Percentiles rank a stretch among this genome's conserved stretches.
These are phyloP conservation scores for Calonectria naviculata DNA, from an alignment of 2,329 filamentous ascomycete species.

Conservation along the genomic window DNA sequence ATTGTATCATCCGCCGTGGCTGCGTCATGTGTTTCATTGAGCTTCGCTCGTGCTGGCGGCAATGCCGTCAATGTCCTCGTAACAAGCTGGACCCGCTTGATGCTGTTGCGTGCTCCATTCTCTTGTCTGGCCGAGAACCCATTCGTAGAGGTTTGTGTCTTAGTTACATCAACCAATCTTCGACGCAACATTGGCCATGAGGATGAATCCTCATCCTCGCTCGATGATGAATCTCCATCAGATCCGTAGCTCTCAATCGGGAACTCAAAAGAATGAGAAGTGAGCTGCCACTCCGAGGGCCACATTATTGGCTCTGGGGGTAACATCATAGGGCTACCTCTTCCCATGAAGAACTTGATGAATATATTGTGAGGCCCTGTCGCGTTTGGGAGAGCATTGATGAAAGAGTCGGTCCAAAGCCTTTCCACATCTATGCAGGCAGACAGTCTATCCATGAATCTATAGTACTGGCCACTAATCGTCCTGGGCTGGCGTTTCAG, in stretches of 20 bases:
- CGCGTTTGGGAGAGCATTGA: constrained; percentile 29
- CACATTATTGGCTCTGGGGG: constrained; percentile 31
- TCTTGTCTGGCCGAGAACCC: constrained; percentile 13
- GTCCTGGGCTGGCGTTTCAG: constrained; percentile 22
- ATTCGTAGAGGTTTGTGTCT: not conserved
- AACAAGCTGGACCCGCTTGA: constrained; percentile 44
- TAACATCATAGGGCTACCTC: not conserved
- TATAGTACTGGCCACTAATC: constrained; percentile 23
- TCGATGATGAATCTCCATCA: constrained; percentile 22
- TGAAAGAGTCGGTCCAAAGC: constrained; percentile 45
- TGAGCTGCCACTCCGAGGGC: constrained; percentile 41
- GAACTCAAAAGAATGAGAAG: constrained; percentile 25
- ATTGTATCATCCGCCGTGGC: constrained; percentile 20
- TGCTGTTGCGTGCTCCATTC: constrained; percentile 10
- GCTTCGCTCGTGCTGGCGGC: constrained; percentile 10
- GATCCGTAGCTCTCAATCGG: constrained; percentile 18
- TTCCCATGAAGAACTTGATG: constrained; percentile 37
- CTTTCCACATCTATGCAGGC: constrained; percentile 60
- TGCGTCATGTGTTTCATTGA: constrained; percentile 1
- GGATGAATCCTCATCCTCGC: constrained; percentile 30
- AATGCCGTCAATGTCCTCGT: constrained; percentile 45
- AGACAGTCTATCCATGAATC: constrained; percentile 45
- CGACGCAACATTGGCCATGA: constrained; percentile 27
- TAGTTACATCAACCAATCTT: not conserved
- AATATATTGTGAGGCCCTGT: constrained; percentile 49